Evolutionary conservation across 108 stramenopile genomes (phyloP), one percentile per base, ranked within the genome.

Genomic region (Aurantiochytrium sp.): DNA sequence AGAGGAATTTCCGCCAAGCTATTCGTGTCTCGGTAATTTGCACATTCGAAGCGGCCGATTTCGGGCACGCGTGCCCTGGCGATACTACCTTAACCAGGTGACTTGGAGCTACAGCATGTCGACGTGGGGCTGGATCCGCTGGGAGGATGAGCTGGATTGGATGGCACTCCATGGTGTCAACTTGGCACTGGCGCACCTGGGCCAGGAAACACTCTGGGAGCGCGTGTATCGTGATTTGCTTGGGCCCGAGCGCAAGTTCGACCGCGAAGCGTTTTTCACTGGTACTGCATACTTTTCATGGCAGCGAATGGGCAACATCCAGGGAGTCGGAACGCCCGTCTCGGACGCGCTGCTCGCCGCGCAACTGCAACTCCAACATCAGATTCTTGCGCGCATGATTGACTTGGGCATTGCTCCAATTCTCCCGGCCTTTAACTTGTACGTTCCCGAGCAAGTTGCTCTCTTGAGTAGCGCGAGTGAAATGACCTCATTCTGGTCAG

Each of bases 61-160:
- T 69, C 25, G 42, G 6, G 76, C 76, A 14, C 45, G 51, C 6
- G 76, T 83, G 10, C n/a, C 19, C 28, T 53, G 28, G 35, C 49
- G 60, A 21, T 93, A 94, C 51, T 59, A 92, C 29, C 91, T 91
- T 88, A 94, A 94, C 88, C 92, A 92, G 29, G 93, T 93, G 58
- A 93, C 94, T 5, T 91, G 90, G 69, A 90, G 89, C 44, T 94
- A 94, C 72, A 88, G 90, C 43, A 59, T 92, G 88, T 92, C 93
- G 12, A 93, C 92, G 93, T 92, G 92, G 88, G 91, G 91, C 47
- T 88, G 87, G 72, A 10, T 49, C 58, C 91, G 87, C 47, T 94
- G 94, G 94, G 83, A 91, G 60, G 60, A 58, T 4, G 91, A 92
- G 59, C 90, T 94, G 28, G 94, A 94, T 89, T 93, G 93, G 92